Evolutionary conservation across 228 moss, liverwort and hornwort species (phyloP).

Genomic region (Sphagnum magellanicum): DNA sequence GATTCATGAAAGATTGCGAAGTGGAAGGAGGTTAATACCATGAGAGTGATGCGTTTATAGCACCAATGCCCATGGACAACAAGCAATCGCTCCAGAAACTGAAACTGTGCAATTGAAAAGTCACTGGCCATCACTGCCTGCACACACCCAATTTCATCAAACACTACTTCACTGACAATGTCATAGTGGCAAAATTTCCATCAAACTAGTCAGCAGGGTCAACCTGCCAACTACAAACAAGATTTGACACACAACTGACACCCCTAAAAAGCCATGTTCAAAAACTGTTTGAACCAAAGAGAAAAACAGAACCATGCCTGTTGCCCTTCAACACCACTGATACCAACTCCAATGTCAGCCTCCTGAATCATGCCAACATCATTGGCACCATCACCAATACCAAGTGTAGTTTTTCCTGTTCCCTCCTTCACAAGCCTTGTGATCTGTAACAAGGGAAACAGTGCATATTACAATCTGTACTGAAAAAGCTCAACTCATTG

Average conservation of each 20-base stretch:
- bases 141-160: conserved; percentile 8
- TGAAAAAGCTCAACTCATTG: no score
- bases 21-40: conserved; percentile 33
- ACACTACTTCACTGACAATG: not conserved
- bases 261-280: no score
- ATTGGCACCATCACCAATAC: conserved; percentile 99
- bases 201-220: no score
- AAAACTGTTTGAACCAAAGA: no score
- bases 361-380: conserved; percentile 99
- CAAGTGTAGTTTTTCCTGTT: conserved; percentile 78
- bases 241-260: no score
- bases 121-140: conserved; percentile 99
- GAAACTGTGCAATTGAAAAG: conserved; percentile 95
- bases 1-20: no score
- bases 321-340: conserved; percentile 99
- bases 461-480: no score
- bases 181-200: no score
- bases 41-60: conserved; percentile 95
- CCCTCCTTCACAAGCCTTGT: conserved; percentile 96
- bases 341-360: conserved; percentile 97
- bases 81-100: conserved; percentile 88
- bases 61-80: conserved; percentile 99
- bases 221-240: no score
- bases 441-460: conserved; percentile 35
- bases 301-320: conserved; percentile 35